A percentile compares a stretch with the other conserved stretches of the same genome.
Conservation (phyloP, 176 grass and related monocot genomes). For the Alloteropsis semialata region DNA sequence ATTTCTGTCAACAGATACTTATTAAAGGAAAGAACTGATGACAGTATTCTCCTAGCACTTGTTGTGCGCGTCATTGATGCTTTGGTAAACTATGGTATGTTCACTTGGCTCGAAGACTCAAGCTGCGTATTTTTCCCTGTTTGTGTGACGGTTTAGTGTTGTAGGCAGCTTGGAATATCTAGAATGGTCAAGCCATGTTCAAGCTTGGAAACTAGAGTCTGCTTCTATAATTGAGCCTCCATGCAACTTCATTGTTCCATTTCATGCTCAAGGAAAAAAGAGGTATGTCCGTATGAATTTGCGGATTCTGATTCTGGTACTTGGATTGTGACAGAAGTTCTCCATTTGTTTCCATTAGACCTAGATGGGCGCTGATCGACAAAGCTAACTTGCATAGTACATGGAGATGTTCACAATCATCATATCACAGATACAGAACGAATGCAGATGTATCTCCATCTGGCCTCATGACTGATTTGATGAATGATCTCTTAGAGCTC, state of each 20-base stretch:
- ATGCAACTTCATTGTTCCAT: conserved; percentile 89
- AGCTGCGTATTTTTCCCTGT: conserved; percentile 22
- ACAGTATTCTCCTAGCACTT: conserved; percentile 90
- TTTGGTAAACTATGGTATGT: conserved; percentile 89
- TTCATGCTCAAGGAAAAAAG: conserved; percentile 85
- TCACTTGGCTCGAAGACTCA: conserved; percentile 13
- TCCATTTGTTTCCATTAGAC: conserved; percentile 43
- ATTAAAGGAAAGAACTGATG: conserved; percentile 85
- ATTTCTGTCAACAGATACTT: conserved; percentile 71
- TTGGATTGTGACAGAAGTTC: conserved; percentile 19
- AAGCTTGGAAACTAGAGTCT: conserved; percentile 91
- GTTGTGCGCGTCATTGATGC: conserved; percentile 91
- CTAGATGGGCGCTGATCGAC: conserved; percentile 91
- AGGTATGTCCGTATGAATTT: conserved; percentile 45
- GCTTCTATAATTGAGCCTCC: conserved; percentile 84
- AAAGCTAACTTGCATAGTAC: conserved; percentile 87
- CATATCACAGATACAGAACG: conserved; percentile 83
- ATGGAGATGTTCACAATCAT: conserved; percentile 91
- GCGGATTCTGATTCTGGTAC: conserved; percentile 8
- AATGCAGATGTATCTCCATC: conserved; percentile 71
- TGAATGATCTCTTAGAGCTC: conserved; percentile 92
- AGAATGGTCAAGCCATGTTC: conserved; percentile 86
- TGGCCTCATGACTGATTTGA: conserved; percentile 59
- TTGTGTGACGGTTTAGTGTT: conserved; percentile 42
- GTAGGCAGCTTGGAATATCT: conserved; percentile 93